Conservation (phyloP, 2,329 filamentous ascomycete species). For the Cadophora luteo-olivacea region DNA sequence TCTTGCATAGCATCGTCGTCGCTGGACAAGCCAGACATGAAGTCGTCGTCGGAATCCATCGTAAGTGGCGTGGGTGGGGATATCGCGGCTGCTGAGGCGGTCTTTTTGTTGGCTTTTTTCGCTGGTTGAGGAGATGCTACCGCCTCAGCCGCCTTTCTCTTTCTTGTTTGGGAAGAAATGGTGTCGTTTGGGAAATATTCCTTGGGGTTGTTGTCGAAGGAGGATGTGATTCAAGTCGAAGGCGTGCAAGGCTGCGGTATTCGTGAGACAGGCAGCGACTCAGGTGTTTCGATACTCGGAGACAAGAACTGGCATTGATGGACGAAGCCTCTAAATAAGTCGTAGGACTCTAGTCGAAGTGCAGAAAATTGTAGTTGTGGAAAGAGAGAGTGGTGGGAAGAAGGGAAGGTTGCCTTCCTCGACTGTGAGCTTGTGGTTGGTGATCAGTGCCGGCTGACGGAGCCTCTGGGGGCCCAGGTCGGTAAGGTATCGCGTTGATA, state of each 20-base stretch:
- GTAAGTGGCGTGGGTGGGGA: conserved; percentile 64
- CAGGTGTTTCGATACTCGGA: conserved; percentile 18
- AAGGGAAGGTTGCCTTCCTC: conserved; percentile 5
- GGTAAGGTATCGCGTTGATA: conserved; percentile 7
- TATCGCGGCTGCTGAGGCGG: conserved; percentile 48
- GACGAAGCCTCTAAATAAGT: not conserved
- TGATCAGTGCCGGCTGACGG: conserved; percentile 14
- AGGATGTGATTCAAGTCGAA: conserved; percentile 35
- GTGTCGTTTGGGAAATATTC: conserved; percentile 45
- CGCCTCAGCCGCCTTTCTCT: conserved; percentile 59
- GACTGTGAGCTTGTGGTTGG: not conserved
- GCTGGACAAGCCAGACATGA: conserved; percentile 84
- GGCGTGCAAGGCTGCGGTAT: conserved; percentile 40
- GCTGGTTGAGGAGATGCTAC: conserved; percentile 43
- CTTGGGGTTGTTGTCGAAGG: conserved; percentile 38
- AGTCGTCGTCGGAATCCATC: conserved; percentile 97
- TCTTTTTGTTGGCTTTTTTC: conserved; percentile 44
- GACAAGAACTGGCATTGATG: conserved; percentile 4
- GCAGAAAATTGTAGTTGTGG: conserved; percentile 4
- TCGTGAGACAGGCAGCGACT: conserved; percentile 21
- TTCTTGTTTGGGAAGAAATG: conserved; percentile 59
- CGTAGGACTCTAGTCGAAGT: not conserved
- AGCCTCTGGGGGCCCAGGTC: too few species aligned
- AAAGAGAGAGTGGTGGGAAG: not conserved
- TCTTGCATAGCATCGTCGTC: conserved; percentile 77